Conservation (phyloP, 495 filamentous ascomycete genomes). For the Cercophora samala region DNA sequence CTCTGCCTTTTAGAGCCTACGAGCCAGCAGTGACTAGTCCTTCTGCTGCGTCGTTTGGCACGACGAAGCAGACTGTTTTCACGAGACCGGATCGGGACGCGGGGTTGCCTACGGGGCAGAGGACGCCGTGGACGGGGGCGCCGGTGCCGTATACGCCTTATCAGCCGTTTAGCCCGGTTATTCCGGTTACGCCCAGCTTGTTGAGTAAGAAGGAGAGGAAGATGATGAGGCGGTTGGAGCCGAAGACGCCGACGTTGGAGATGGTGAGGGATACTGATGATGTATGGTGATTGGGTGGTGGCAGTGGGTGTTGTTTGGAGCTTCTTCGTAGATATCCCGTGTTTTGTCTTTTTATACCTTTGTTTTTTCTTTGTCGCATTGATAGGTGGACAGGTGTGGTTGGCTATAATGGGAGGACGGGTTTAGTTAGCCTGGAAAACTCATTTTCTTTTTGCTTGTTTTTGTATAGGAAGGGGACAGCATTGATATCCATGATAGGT, state of each 20-base stretch:
- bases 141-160: constrained; percentile 84
- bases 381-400: neutral
- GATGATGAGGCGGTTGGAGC: constrained; percentile 58
- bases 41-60: constrained; percentile 35
- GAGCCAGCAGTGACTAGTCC: constrained; percentile 54
- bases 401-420: neutral
- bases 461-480: constrained; percentile 7
- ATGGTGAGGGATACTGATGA: constrained; percentile 53
- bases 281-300: constrained; percentile 45
- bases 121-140: constrained; percentile 67
- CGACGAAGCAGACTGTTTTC: constrained; percentile 75
- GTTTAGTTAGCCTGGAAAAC: constrained; percentile 4
- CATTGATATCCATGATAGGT: constrained; percentile 17
- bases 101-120: constrained; percentile 47
- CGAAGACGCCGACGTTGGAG: constrained; percentile 51
- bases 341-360: constrained; percentile 5
- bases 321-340: constrained; percentile 5
- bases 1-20: constrained; percentile 61
- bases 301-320: neutral
- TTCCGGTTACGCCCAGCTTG: constrained; percentile 80
- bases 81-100: constrained; percentile 52
- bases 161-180: constrained; percentile 84
- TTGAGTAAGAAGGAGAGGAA: constrained; percentile 74
- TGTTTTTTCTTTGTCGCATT: constrained; percentile 9
- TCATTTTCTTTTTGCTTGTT: constrained; percentile 1